Percentiles rank a stretch among this genome's conserved stretches.
phyloP scores from a whole-genome alignment of 164 flowering plant genomes.

The Chloranthus sessilifolius region DNA sequence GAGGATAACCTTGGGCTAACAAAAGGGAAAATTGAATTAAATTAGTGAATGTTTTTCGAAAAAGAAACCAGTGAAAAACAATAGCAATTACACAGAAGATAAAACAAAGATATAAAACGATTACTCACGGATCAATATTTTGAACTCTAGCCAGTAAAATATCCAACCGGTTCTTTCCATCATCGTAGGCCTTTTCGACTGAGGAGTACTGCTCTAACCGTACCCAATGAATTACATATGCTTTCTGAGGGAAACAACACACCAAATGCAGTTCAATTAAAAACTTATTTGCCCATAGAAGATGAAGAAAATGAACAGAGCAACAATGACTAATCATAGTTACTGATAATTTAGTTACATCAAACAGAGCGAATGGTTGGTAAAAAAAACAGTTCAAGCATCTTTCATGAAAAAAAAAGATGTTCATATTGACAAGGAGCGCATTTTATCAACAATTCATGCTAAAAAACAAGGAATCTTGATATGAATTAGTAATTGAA shows the following conservation, averaged over 20 bases:
- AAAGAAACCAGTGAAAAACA: not conserved
- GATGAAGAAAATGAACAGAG: too few species aligned
- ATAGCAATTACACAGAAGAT: not conserved
- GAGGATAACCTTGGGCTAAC: slow-evolving; percentile 69
- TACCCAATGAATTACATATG: slow-evolving; percentile 88
- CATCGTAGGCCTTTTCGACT: slow-evolving; percentile 57
- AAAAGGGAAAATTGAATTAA: slow-evolving; percentile 15
- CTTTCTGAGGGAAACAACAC: slow-evolving; percentile 53
- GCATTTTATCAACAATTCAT: too few species aligned
- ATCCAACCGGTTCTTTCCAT: slow-evolving; percentile 67
- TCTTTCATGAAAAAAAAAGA: too few species aligned
- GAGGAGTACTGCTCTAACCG: slow-evolving; percentile 60
- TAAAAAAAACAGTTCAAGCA: too few species aligned
- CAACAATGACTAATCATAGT: too few species aligned
- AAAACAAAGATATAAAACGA: not conserved
- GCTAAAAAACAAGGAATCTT: too few species aligned
- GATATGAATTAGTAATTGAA: too few species aligned
- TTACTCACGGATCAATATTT: slow-evolving; percentile 60
- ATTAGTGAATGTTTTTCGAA: not conserved
- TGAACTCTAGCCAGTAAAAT: slow-evolving; percentile 61
- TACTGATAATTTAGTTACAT: too few species aligned
- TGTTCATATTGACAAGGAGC: too few species aligned
- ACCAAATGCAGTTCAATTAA: not conserved
- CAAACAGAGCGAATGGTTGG: too few species aligned
- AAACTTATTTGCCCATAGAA: not conserved